Conservation (phyloP, 257 asterid species). For the Leptodermis oblonga region DNA sequence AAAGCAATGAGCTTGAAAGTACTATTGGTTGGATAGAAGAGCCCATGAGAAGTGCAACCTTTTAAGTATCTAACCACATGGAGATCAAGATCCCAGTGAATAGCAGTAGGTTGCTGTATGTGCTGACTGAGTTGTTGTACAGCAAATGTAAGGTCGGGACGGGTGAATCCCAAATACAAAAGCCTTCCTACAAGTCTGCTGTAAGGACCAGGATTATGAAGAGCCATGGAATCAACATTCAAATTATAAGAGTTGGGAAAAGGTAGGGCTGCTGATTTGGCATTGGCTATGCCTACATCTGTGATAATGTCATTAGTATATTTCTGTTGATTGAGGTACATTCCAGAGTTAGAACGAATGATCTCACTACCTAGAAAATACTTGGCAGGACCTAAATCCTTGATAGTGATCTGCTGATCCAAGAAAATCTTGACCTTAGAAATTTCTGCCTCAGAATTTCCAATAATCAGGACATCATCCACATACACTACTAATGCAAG, state of each 20-base stretch:
- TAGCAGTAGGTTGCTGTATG: not conserved
- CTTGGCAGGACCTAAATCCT: not conserved
- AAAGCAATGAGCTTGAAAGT: not conserved
- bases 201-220: not conserved
- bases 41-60: not conserved
- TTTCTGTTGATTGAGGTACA: not conserved
- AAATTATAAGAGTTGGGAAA: not conserved
- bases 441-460: not conserved
- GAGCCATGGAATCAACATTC: not conserved
- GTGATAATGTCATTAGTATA: not conserved
- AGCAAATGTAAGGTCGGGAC: not conserved
- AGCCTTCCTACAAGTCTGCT: not conserved
- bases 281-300: not conserved
- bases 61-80: not conserved
- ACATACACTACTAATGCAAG: not conserved
- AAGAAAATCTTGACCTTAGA: not conserved
- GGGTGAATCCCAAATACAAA: not conserved
- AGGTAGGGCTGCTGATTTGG: not conserved
- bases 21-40: not conserved
- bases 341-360: not conserved
- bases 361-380: not conserved
- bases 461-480: not conserved
- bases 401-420: not conserved
- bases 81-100: not conserved
- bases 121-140: not conserved